A percentile compares a stretch with the other conserved stretches of the same genome.
Conservation (phyloP, 176 grass and related monocot species). For the Eleusine indica region DNA sequence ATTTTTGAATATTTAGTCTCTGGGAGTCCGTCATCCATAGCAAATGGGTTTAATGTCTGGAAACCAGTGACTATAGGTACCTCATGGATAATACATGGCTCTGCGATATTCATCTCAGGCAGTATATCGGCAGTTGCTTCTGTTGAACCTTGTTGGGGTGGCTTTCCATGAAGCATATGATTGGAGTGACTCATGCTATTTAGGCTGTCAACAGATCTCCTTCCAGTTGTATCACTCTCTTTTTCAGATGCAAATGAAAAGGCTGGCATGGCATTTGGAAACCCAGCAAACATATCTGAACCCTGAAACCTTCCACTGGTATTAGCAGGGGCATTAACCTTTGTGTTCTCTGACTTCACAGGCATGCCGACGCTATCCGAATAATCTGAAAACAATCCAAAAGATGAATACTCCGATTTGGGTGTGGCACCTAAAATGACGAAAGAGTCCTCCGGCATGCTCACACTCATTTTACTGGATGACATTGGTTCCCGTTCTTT, state of each 20-base stretch:
- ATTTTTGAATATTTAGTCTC: conserved; percentile 40
- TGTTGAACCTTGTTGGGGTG: conserved; percentile 36
- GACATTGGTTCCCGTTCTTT: conserved; percentile 40
- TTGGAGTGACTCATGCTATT: conserved; percentile 32
- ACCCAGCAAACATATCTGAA: conserved; percentile 49
- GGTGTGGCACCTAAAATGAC: conserved; percentile 52
- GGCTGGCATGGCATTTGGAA: conserved; percentile 32
- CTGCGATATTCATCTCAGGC: conserved; percentile 28
- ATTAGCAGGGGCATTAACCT: conserved; percentile 39
- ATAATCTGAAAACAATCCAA: conserved; percentile 57
- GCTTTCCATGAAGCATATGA: conserved; percentile 38
- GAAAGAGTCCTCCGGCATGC: conserved; percentile 49
- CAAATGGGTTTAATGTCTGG: conserved; percentile 44
- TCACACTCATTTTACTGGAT: conserved; percentile 39
- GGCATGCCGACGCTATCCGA: conserved; percentile 40
- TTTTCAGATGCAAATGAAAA: conserved; percentile 48
- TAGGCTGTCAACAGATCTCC: conserved; percentile 23
- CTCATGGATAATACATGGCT: conserved; percentile 37
- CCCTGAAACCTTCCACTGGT: conserved; percentile 45
- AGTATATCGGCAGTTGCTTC: conserved; percentile 45
- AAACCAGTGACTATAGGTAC: conserved; percentile 15
- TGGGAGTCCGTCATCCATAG: conserved; percentile 41
- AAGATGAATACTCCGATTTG: conserved; percentile 48
- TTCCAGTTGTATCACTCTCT: conserved; percentile 38
- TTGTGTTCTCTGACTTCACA: conserved; percentile 35